A percentile compares a stretch with the other conserved stretches of the same genome.
These are phyloP conservation scores for Citrus sinensis DNA, from an alignment of 345 rosid species.

Conservation along the genomic window DNA sequence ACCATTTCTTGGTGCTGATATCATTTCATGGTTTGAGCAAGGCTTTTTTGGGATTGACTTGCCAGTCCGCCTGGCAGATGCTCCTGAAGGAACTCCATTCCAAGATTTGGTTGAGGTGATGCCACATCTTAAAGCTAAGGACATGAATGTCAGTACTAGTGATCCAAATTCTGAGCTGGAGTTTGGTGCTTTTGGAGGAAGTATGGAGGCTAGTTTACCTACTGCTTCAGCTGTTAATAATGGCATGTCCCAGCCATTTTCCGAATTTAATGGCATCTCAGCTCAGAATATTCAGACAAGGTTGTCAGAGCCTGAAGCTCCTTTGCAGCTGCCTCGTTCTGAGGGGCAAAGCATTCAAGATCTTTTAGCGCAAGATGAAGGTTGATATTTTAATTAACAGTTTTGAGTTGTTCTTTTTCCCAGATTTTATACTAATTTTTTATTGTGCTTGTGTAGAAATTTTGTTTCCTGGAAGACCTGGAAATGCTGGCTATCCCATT, in stretches of 20 bases:
- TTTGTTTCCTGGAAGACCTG: constrained; percentile 61
- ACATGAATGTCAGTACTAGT: constrained; percentile 15
- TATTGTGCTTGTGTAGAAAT: constrained; percentile 39
- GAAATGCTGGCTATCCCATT: constrained; percentile 32
- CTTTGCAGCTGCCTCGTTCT: constrained; percentile 30
- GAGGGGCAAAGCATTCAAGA: constrained; percentile 41
- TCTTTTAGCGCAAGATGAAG: constrained; percentile 53
- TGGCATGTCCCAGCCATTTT: constrained; percentile 20
- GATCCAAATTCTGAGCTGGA: constrained; percentile 32
- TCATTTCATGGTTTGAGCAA: constrained; percentile 87
- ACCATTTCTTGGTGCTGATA: constrained; percentile 79
- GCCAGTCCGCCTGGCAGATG: constrained; percentile 73
- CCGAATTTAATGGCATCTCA: constrained; percentile 29
- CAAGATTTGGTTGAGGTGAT: constrained; percentile 58
- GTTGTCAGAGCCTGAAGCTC: constrained; percentile 41
- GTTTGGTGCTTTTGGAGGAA: constrained; percentile 36
- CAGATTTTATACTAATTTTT: constrained; percentile 6
- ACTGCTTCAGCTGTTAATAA: constrained; percentile 29
- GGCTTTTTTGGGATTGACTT: constrained; percentile 90
- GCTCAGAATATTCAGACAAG: constrained; percentile 35
- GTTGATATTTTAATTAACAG: constrained; percentile 19
- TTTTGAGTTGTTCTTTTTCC: neutral
- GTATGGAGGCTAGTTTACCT: constrained; percentile 32
- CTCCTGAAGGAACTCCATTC: constrained; percentile 76
- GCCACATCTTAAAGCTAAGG: constrained; percentile 47